Conservation (phyloP, 169 alveolate species). For the Eimeria zaria region DNA sequence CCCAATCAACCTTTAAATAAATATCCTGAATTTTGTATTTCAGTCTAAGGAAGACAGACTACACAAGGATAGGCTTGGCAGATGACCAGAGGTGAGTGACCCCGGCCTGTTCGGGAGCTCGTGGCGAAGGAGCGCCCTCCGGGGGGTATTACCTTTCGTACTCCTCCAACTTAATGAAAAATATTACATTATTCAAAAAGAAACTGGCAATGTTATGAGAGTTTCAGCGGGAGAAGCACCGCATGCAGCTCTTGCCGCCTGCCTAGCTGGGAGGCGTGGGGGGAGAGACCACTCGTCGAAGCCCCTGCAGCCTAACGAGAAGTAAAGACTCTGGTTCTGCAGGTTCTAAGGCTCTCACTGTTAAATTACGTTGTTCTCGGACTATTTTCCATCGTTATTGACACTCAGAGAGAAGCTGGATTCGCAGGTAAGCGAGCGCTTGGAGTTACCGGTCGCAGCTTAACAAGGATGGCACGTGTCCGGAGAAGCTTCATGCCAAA, state of each 20-base stretch:
- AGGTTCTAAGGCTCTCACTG: background rate
- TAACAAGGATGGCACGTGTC: no score
- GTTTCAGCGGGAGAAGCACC: background rate
- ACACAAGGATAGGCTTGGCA: background rate
- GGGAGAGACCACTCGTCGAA: slow-evolving; percentile 9
- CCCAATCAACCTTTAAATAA: background rate
- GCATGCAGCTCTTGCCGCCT: slow-evolving; percentile 1
- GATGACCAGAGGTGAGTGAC: slow-evolving; percentile 43
- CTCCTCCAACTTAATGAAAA: background rate
- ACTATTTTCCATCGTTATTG: no score
- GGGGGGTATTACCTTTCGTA: background rate
- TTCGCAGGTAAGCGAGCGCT: background rate
- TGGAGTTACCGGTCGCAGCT: background rate
- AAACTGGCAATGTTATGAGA: background rate
- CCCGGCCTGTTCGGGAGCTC: background rate
- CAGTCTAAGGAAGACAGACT: background rate
- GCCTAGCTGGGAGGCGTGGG: background rate
- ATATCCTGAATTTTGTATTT: background rate
- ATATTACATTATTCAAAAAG: background rate
- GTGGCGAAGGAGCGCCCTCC: slow-evolving; percentile 7
- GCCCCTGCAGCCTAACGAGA: slow-evolving; percentile 10
- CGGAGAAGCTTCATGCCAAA: background rate
- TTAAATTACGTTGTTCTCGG: background rate
- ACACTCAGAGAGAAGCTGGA: background rate
- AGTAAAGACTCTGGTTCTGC: background rate